These are phyloP conservation scores for Saturnispora serradocipensis DNA, from an alignment of 805 yeast species.

Conservation along the genomic window DNA sequence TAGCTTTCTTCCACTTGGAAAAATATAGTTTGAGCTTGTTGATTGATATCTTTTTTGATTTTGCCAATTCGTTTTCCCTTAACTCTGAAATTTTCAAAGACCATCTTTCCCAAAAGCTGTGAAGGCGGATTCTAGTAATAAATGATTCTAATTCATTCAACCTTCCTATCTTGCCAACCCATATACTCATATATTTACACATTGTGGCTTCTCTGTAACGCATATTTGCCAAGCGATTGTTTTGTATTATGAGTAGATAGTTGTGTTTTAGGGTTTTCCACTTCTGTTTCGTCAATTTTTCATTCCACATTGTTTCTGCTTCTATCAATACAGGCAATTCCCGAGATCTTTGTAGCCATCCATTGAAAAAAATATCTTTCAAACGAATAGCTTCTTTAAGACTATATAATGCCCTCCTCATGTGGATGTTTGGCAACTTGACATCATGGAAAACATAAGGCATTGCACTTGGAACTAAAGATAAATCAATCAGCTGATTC, in stretches of 20 bases:
- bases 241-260: neutral
- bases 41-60: neutral
- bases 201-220: neutral
- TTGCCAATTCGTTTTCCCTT: neutral
- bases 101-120: neutral
- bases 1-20: neutral
- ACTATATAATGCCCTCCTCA: slow-evolving; percentile 22
- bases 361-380: slow-evolving; percentile 14
- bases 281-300: neutral
- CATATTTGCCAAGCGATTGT: neutral
- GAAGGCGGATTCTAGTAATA: neutral
- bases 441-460: slow-evolving; percentile 13
- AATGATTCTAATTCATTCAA: neutral
- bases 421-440: slow-evolving; percentile 18
- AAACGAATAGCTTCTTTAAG: slow-evolving; percentile 15
- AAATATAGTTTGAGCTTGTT: neutral
- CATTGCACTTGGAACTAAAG: slow-evolving; percentile 22
- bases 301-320: neutral
- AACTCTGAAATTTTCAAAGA: neutral
- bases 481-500: slow-evolving; percentile 16
- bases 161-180: neutral
- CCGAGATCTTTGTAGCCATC: slow-evolving; percentile 11
- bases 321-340: neutral
- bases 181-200: neutral
- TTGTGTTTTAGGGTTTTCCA: neutral